Evolutionary conservation across 73 alveolate genomes (phyloP).

Genomic region (Paramecium tetraurelia): DNA sequence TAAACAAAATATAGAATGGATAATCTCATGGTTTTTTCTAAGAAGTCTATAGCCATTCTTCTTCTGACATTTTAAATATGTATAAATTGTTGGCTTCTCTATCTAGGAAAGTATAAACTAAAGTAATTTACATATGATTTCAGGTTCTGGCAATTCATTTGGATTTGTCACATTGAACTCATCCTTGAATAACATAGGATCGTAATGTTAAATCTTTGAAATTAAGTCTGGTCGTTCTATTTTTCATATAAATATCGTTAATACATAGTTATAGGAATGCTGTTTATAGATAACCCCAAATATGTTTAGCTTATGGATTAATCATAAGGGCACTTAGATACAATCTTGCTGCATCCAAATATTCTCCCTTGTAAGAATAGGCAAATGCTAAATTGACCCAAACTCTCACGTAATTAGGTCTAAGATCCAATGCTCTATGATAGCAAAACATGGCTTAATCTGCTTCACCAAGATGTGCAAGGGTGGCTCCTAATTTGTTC

Average conservation of each 20-base stretch:
- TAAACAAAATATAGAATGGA: not conserved
- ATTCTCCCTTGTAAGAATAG: slow-evolving; percentile 67
- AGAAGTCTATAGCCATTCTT: not conserved
- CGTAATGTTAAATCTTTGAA: slow-evolving; percentile 11
- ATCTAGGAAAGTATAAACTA: not conserved
- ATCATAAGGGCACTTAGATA: slow-evolving; percentile 81
- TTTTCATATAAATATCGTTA: not conserved
- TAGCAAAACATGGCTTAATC: slow-evolving; percentile 76
- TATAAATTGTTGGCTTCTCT: slow-evolving; percentile 1
- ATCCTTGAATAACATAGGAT: slow-evolving; percentile 51
- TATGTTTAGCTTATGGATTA: slow-evolving; percentile 82
- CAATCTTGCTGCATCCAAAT: slow-evolving; percentile 70
- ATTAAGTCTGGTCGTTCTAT: slow-evolving; percentile 64
- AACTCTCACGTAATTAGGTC: slow-evolving; percentile 90
- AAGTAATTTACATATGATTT: slow-evolving; percentile 1
- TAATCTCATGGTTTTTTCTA: not conserved
- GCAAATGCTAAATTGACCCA: slow-evolving; percentile 91
- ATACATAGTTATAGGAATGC: slow-evolving; percentile 61
- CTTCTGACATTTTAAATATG: slow-evolving; percentile 31
- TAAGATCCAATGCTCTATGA: slow-evolving; percentile 78
- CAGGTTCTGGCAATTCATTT: slow-evolving; percentile 68
- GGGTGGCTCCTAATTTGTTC: slow-evolving; percentile 93
- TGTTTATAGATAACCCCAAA: slow-evolving; percentile 82
- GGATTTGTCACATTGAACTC: slow-evolving; percentile 68
- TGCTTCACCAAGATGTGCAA: slow-evolving; percentile 75